Percentiles rank a stretch among this genome's conserved stretches.
Evolutionary conservation across 1,139 yeast genomes (phyloP).

Genomic region (Diutina pseudorugosa): DNA sequence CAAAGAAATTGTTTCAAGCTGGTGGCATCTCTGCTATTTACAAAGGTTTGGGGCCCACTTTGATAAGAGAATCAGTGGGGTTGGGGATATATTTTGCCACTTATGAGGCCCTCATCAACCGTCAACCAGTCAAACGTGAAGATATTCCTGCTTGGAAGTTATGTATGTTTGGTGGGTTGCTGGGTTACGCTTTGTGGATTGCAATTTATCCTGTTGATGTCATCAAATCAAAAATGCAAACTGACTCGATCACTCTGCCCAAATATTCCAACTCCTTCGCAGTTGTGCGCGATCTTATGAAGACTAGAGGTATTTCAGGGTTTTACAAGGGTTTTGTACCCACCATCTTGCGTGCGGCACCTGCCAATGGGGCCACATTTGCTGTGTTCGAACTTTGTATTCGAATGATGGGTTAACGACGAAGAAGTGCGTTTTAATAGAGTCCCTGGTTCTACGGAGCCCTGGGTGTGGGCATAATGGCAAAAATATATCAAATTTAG

Average conservation of each 20-base stretch:
- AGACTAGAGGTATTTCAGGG: constrained; percentile 53
- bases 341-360: constrained; percentile 88
- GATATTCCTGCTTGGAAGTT: constrained; percentile 80
- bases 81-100: constrained; percentile 83
- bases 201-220: constrained; percentile 78
- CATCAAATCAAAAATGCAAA: constrained; percentile 74
- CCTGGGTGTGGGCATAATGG: too few species aligned
- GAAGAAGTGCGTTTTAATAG: not conserved
- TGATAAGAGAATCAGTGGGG: constrained; percentile 75
- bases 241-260: constrained; percentile 50
- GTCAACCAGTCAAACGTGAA: constrained; percentile 44
- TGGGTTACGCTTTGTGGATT: constrained; percentile 82
- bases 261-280: constrained; percentile 37
- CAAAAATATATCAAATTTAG: too few species aligned
- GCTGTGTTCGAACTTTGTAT: constrained; percentile 82
- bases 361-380: constrained; percentile 94
- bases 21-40: constrained; percentile 54
- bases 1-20: constrained; percentile 39
- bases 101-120: constrained; percentile 71
- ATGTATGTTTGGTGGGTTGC: constrained; percentile 71
- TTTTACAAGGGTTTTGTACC: constrained; percentile 85
- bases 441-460: not conserved
- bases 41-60: constrained; percentile 71
- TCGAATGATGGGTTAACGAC: constrained; percentile 33
- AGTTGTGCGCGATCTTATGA: constrained; percentile 43